A percentile compares a stretch with the other conserved stretches of the same genome.
Evolutionary conservation across 2,329 filamentous ascomycete genomes (phyloP).

Genomic region (Aureobasidium melanogenum): DNA sequence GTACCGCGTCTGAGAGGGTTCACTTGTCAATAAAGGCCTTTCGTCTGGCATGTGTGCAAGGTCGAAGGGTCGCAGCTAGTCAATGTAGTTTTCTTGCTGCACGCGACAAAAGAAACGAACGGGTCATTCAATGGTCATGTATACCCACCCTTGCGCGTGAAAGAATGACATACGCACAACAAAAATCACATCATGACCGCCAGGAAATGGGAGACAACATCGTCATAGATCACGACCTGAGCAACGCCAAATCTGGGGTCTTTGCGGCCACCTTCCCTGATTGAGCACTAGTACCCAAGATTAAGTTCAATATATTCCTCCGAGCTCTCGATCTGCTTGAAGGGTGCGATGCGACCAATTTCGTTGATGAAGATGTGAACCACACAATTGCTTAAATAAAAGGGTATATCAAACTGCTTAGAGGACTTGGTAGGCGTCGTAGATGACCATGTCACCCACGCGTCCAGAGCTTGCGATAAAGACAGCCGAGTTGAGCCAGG

Average conservation of each 20-base stretch:
- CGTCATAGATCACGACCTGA: slow-evolving; percentile 1
- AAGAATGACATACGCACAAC: not conserved
- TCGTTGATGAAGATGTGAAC: not conserved
- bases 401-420: not conserved
- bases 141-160: not conserved
- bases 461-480: slow-evolving; percentile 19
- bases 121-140: not conserved
- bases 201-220: not conserved
- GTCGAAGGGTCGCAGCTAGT: not conserved
- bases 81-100: not conserved
- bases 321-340: not conserved
- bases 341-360: not conserved
- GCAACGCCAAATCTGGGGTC: not conserved
- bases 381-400: slow-evolving; percentile 1
- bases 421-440: slow-evolving; percentile 20
- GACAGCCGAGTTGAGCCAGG: slow-evolving; percentile 21
- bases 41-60: slow-evolving; percentile 8
- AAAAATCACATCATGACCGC: slow-evolving; percentile 4
- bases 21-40: slow-evolving; percentile 13
- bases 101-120: not conserved
- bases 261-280: not conserved
- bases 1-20: slow-evolving; percentile 26
- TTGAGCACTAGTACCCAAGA: not conserved
- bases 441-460: slow-evolving; percentile 18
- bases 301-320: not conserved